Evolutionary conservation across 2,329 filamentous ascomycete species (phyloP).

Genomic region (Aspergillus pseudonomiae): DNA sequence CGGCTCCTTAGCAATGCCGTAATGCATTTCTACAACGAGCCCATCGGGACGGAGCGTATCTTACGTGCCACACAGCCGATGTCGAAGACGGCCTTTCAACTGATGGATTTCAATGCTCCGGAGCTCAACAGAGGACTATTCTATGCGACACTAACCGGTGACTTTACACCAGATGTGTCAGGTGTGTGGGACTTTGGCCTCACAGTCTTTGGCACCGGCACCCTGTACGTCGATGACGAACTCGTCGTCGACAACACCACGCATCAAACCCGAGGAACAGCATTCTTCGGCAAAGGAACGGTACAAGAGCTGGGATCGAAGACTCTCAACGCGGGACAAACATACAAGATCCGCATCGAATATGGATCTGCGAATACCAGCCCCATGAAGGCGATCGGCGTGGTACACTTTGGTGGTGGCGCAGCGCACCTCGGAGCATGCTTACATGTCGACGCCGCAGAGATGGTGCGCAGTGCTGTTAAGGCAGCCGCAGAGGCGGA

Average conservation of each 20-base stretch:
- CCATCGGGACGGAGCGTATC: slow-evolving; percentile 23
- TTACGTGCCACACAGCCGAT: slow-evolving; percentile 23
- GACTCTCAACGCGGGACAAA: slow-evolving; percentile 30
- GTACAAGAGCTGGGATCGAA: slow-evolving; percentile 58
- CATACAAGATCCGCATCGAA: slow-evolving; percentile 37
- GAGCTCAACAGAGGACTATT: slow-evolving; percentile 36
- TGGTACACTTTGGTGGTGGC: slow-evolving; percentile 27
- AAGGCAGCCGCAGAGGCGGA: slow-evolving; percentile 22
- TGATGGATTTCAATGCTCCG: slow-evolving; percentile 38
- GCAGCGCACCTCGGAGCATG: slow-evolving; percentile 31
- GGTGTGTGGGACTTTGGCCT: slow-evolving; percentile 63
- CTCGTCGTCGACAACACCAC: slow-evolving; percentile 64
- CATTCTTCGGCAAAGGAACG: slow-evolving; percentile 67
- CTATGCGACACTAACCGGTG: slow-evolving; percentile 60
- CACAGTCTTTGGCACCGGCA: slow-evolving; percentile 63
- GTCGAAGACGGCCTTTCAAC: slow-evolving; percentile 40
- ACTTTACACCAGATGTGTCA: slow-evolving; percentile 58
- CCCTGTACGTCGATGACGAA: slow-evolving; percentile 61
- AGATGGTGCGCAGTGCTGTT: slow-evolving; percentile 17
- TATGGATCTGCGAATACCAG: slow-evolving; percentile 32
- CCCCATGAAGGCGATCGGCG: slow-evolving; percentile 27
- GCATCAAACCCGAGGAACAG: slow-evolving; percentile 60
- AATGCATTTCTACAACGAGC: slow-evolving; percentile 25
- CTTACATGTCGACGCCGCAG: slow-evolving; percentile 19
- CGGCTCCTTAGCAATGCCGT: slow-evolving; percentile 33